Percentiles rank a stretch among this genome's conserved stretches.
These are phyloP conservation scores for Penicillium tannophilum DNA, from an alignment of 495 filamentous ascomycete genomes.

Conservation along the genomic window DNA sequence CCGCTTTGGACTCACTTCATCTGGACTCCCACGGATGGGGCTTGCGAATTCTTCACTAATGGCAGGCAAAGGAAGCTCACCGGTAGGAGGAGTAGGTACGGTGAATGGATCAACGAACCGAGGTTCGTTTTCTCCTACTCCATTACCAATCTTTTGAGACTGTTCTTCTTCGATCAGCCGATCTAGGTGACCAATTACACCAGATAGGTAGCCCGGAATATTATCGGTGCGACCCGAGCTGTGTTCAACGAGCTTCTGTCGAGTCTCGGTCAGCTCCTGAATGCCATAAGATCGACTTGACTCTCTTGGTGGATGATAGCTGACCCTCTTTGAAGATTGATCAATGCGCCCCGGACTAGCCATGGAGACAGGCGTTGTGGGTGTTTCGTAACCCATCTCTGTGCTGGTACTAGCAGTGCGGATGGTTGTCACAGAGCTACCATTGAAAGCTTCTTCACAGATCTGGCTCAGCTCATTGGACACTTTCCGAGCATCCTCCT, in stretches of 20 bases:
- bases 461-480: conserved; percentile 66
- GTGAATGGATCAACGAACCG: conserved; percentile 59
- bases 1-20: conserved; percentile 8
- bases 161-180: conserved; percentile 57
- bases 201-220: conserved; percentile 52
- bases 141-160: not conserved
- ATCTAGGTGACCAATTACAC: conserved; percentile 64
- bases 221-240: conserved; percentile 39
- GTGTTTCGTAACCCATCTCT: conserved; percentile 51
- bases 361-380: conserved; percentile 53
- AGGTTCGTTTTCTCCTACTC: conserved; percentile 17
- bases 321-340: conserved; percentile 19
- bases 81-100: conserved; percentile 28
- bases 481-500: conserved; percentile 64
- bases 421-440: conserved; percentile 58
- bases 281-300: conserved; percentile 44
- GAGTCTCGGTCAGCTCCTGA: conserved; percentile 57
- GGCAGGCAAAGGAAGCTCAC: conserved; percentile 49
- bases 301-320: conserved; percentile 9
- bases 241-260: conserved; percentile 55
- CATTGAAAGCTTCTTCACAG: conserved; percentile 84
- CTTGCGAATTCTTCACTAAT: conserved; percentile 52
- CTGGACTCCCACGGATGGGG: conserved; percentile 10
- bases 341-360: conserved; percentile 23
- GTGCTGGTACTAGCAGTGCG: conserved; percentile 49